These are phyloP conservation scores for Lumnitzera racemosa DNA, from an alignment of 345 rosid species.

Conservation along the genomic window DNA sequence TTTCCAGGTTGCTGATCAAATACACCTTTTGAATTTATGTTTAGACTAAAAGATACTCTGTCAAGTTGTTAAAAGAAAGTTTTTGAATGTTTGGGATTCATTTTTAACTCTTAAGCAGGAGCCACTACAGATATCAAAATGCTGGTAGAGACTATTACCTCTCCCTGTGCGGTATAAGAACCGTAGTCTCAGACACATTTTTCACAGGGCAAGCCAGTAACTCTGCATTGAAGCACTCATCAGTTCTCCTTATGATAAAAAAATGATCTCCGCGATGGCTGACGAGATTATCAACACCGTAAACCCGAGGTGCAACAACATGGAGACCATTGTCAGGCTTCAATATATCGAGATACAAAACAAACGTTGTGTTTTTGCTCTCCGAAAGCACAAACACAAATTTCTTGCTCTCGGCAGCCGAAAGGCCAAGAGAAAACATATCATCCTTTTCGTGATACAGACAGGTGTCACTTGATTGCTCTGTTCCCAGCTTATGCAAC, in stretches of 20 bases:
- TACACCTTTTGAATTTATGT: too few relatives aligned
- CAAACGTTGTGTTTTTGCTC: constrained; percentile 67
- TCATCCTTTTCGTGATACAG: constrained; percentile 92
- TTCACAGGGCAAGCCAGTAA: constrained; percentile 62
- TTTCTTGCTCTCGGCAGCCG: constrained; percentile 69
- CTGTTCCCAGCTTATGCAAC: constrained; percentile 82
- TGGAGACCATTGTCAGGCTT: constrained; percentile 59
- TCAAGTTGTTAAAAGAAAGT: too few relatives aligned
- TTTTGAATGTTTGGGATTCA: too few relatives aligned
- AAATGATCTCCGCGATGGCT: constrained; percentile 88
- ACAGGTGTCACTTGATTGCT: constrained; percentile 59
- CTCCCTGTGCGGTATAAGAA: constrained; percentile 76
- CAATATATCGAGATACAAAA: constrained; percentile 54
- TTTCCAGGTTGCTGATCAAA: too few relatives aligned
- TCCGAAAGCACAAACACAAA: constrained; percentile 61
- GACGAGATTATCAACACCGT: constrained; percentile 59
- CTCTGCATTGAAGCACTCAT: constrained; percentile 77
- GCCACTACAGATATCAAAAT: not conserved
- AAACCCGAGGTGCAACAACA: constrained; percentile 66
- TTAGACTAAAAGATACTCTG: too few relatives aligned
- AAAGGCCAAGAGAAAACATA: constrained; percentile 60
- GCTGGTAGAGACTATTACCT: constrained; percentile 31
- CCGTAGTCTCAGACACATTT: constrained; percentile 43
- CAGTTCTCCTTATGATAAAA: constrained; percentile 65
- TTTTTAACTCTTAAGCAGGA: not conserved